Conservation (phyloP, 78 protist genomes). For the Polysphondylium violaceum region DNA sequence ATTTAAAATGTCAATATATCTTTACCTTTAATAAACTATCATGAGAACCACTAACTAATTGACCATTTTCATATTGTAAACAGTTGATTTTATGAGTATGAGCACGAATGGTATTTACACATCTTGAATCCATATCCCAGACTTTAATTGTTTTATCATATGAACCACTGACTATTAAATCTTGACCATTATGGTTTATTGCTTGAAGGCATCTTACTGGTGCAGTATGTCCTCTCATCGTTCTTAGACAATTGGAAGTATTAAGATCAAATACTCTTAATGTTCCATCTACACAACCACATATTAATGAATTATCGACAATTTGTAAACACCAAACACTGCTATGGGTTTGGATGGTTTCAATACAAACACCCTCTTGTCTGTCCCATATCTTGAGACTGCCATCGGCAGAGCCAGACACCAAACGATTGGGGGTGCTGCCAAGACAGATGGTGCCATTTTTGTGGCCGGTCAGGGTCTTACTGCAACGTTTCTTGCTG, state of each 20-base stretch:
- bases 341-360: slow-evolving; percentile 62
- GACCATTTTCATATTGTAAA: slow-evolving; percentile 72
- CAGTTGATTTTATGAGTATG: slow-evolving; percentile 75
- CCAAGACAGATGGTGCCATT: slow-evolving; percentile 75
- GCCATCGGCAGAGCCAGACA: slow-evolving; percentile 73
- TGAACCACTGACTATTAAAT: slow-evolving; percentile 36
- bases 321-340: slow-evolving; percentile 77
- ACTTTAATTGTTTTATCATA: slow-evolving; percentile 62
- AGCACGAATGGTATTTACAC: slow-evolving; percentile 63
- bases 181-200: slow-evolving; percentile 71
- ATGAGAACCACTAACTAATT: slow-evolving; percentile 71
- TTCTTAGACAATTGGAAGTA: slow-evolving; percentile 44
- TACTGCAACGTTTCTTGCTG: slow-evolving; percentile 52
- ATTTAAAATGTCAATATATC: neutral
- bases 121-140: slow-evolving; percentile 52
- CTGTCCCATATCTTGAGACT: slow-evolving; percentile 70
- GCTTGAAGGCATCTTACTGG: slow-evolving; percentile 75
- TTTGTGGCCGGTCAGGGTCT: slow-evolving; percentile 55
- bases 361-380: slow-evolving; percentile 46
- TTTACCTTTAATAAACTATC: slow-evolving; percentile 60
- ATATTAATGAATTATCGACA: slow-evolving; percentile 28
- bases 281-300: slow-evolving; percentile 78
- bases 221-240: slow-evolving; percentile 70
- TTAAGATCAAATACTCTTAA: slow-evolving; percentile 67
- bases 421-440: slow-evolving; percentile 31